Base-by-base conservation (phyloP, 108 stramenopile genomes). In the Stephanodiscus minutulus region DNA sequence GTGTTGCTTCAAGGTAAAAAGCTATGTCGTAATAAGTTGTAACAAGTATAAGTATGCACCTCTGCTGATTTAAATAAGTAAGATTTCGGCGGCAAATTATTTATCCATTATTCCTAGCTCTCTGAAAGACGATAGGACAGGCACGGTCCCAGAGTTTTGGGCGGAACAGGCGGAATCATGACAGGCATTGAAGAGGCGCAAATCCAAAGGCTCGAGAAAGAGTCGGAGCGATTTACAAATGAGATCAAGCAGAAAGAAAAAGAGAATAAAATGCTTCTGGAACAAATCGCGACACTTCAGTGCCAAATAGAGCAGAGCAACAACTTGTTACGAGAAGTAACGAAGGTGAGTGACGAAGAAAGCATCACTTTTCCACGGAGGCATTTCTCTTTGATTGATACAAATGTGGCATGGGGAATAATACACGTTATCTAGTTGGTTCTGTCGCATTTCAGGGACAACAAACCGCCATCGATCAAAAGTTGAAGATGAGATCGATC, bases 141-240 rank as follows among this genome's bases (percentile, higher is more conserved):
- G n/a, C n/a, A n/a, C n/a, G n/a, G 18, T 8, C 8, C 18, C 20
- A n/a, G 3, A 49, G 3, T 49, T n/a, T 49, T 49, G 48, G 48
- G 18, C 4, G 8, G 8, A 20, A 4, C 8, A 57, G 31, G 29
- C 1, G 1, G 11, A 29, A 29, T 36, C 15, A 58, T 58, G 59
- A 17, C n/a, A 41, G 37, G 35, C 3, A 39, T 60, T 21, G 35
- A 60, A 37, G 29, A 60, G 35, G 10, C 59, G 18, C 59, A 39
- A 39, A 36, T 60, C 12, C n/a, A 37, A 41, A n/a, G 59, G 29
- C 59, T 60, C 35, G 59, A 60, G 59, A 60, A 60, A 11, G 59
- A 60, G 59, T 39, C 59, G 9, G 36, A 39, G 5, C 39, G 59
- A 17, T 41, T 60, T n/a, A 39, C 35, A 4, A 60, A 43, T 5